phyloP scores from a whole-genome alignment of 164 flowering plant genomes.

The Magnolia officinalis region DNA sequence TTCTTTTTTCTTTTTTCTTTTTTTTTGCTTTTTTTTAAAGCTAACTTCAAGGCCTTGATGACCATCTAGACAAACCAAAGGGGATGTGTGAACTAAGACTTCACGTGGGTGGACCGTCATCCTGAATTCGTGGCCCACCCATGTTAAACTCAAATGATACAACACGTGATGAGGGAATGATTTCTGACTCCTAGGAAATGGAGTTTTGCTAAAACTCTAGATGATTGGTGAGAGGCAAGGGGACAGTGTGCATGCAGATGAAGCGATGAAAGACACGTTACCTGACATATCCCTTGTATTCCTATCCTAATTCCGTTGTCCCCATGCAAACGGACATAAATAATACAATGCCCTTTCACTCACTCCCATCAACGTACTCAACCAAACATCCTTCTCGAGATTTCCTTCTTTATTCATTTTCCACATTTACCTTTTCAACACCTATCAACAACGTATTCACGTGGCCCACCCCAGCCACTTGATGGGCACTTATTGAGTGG shows the following conservation, averaged over 20 bases:
- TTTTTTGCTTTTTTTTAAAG: no score
- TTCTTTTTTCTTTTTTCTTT: no score
- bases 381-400: neutral
- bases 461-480: no score
- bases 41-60: no score
- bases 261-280: slow-evolving; percentile 19
- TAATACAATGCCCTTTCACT: slow-evolving; percentile 13
- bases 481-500: no score
- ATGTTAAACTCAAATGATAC: slow-evolving; percentile 12
- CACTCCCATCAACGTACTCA: neutral
- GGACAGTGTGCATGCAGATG: slow-evolving; percentile 24
- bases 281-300: slow-evolving; percentile 20
- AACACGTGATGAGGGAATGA: slow-evolving; percentile 6
- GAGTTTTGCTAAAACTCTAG: slow-evolving; percentile 33
- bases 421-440: neutral
- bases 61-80: no score
- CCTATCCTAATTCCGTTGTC: slow-evolving; percentile 40
- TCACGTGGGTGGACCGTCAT: no score
- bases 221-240: slow-evolving; percentile 13
- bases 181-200: slow-evolving; percentile 38
- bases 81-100: no score
- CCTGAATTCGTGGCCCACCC: neutral
- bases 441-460: no score
- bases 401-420: neutral
- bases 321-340: slow-evolving; percentile 18